phyloP scores from a whole-genome alignment of 345 rosid species.

The Eutrema heterophyllum region DNA sequence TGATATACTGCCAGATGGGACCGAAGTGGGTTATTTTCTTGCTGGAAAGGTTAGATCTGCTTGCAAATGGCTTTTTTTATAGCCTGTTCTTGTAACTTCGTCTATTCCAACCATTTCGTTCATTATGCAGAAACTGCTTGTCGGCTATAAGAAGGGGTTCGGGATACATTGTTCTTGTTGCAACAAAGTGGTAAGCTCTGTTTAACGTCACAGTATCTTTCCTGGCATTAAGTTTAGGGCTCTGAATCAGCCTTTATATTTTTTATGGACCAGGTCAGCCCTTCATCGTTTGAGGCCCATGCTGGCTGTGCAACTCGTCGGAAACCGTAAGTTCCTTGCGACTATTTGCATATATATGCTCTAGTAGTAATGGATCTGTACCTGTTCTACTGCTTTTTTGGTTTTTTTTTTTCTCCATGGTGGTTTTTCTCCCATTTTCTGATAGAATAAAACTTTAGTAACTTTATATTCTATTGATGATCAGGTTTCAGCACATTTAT shows the following conservation, averaged over 20 bases:
- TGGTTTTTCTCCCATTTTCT: neutral
- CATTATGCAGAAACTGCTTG: conserved; percentile 67
- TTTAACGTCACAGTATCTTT: conserved; percentile 12
- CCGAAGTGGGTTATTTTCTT: conserved; percentile 80
- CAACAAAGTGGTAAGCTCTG: conserved; percentile 54
- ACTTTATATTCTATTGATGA: neutral
- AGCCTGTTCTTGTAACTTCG: neutral
- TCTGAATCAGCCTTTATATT: conserved; percentile 14
- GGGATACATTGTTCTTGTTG: conserved; percentile 89
- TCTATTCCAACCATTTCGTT: conserved; percentile 24
- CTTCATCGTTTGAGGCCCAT: conserved; percentile 93
- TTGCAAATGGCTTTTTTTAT: neutral
- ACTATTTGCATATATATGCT: neutral
- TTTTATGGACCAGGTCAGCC: conserved; percentile 62
- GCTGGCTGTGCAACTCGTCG: conserved; percentile 93
- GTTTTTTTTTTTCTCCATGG: neutral
- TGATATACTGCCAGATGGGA: conserved; percentile 78
- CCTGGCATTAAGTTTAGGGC: neutral
- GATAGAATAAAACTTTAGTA: neutral
- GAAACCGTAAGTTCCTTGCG: conserved; percentile 69
- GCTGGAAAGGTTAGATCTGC: conserved; percentile 63
- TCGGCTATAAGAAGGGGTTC: conserved; percentile 74
- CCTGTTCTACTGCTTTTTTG: neutral
- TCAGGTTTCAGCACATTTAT: conserved; percentile 85
- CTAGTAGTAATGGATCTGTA: neutral